Percentiles rank a stretch among this genome's conserved stretches.
Evolutionary conservation across 108 stramenopile species (phyloP).

Genomic region (Fistulifera pelliculosa): DNA sequence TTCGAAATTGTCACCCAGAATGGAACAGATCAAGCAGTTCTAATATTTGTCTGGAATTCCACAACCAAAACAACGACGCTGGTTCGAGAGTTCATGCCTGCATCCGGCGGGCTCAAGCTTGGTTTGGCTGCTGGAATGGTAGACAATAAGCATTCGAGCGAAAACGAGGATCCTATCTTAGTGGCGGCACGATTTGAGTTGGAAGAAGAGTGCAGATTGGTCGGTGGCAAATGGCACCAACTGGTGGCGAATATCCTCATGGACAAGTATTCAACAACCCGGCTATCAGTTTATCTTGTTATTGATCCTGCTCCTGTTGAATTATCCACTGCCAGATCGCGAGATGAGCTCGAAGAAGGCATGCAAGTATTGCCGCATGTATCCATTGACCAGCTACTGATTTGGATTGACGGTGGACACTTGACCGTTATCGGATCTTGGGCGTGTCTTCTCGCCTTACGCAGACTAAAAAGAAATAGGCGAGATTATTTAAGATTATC

Average conservation of each 20-base stretch:
- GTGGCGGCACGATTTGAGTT: slow-evolving; percentile 61
- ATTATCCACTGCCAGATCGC: slow-evolving; percentile 42
- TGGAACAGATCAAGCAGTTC: slow-evolving; percentile 33
- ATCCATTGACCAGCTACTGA: slow-evolving; percentile 44
- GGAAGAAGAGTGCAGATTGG: slow-evolving; percentile 77
- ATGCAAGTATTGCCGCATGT: slow-evolving; percentile 66
- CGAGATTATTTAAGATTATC: slow-evolving; percentile 19
- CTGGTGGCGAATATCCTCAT: slow-evolving; percentile 23
- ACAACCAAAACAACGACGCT: slow-evolving; percentile 62
- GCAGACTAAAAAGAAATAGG: slow-evolving; percentile 69
- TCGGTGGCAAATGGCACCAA: slow-evolving; percentile 58
- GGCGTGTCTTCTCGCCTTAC: slow-evolving; percentile 56
- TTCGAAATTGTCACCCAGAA: slow-evolving; percentile 6
- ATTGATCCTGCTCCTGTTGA: slow-evolving; percentile 54
- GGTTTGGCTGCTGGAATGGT: slow-evolving; percentile 75
- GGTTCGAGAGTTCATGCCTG: slow-evolving; percentile 76
- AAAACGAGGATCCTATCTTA: slow-evolving; percentile 10
- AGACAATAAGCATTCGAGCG: slow-evolving; percentile 48
- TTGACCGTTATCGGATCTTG: slow-evolving; percentile 76
- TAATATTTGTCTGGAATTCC: slow-evolving; percentile 77
- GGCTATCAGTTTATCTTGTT: slow-evolving; percentile 51
- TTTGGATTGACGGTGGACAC: slow-evolving; percentile 53
- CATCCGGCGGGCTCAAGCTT: slow-evolving; percentile 37
- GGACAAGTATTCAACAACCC: slow-evolving; percentile 78
- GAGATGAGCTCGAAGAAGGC: slow-evolving; percentile 73